These are phyloP conservation scores for Penicillium paneum DNA, from an alignment of 2,329 filamentous ascomycete species.

Conservation along the genomic window DNA sequence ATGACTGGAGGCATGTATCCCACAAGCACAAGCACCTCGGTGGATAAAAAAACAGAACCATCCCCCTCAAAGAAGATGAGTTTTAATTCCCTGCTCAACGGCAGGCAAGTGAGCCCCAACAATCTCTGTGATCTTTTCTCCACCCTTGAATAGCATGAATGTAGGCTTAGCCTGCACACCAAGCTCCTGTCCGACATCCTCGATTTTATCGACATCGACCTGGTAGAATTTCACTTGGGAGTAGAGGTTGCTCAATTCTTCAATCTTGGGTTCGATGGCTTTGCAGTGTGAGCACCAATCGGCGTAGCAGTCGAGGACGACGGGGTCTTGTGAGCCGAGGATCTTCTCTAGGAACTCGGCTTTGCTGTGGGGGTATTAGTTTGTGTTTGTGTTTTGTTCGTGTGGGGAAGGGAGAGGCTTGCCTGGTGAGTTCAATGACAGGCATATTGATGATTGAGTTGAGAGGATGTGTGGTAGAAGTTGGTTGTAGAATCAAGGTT, in stretches of 20 bases:
- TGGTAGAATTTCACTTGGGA: constrained; percentile 6
- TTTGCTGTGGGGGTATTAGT: not conserved
- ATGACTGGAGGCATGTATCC: not conserved
- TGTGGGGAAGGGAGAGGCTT: not conserved
- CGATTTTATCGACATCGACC: constrained; percentile 1
- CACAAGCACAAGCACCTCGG: not conserved
- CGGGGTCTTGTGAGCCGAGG: not conserved
- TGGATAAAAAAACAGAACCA: not conserved
- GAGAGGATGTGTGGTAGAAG: not conserved
- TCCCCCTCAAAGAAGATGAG: not conserved
- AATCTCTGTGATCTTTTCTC: constrained; percentile 3
- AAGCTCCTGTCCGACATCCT: constrained; percentile 1
- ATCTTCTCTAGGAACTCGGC: constrained; percentile 2
- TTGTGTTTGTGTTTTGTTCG: too few species aligned
- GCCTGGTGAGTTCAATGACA: constrained; percentile 3
- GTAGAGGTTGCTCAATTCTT: constrained; percentile 1
- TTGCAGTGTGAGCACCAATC: constrained; percentile 4
- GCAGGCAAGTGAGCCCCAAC: not conserved
- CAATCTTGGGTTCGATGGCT: not conserved
- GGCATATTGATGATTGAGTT: constrained; percentile 2
- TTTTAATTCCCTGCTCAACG: constrained; percentile 2
- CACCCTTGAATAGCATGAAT: constrained; percentile 6
- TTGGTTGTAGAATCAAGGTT: not conserved
- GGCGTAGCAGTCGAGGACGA: constrained; percentile 2
- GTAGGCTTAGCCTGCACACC: constrained; percentile 4